A percentile compares a stretch with the other conserved stretches of the same genome.
These are phyloP conservation scores for Testicularia cyperi DNA, from an alignment of 1,284 basidiomycete genomes.

Conservation along the genomic window DNA sequence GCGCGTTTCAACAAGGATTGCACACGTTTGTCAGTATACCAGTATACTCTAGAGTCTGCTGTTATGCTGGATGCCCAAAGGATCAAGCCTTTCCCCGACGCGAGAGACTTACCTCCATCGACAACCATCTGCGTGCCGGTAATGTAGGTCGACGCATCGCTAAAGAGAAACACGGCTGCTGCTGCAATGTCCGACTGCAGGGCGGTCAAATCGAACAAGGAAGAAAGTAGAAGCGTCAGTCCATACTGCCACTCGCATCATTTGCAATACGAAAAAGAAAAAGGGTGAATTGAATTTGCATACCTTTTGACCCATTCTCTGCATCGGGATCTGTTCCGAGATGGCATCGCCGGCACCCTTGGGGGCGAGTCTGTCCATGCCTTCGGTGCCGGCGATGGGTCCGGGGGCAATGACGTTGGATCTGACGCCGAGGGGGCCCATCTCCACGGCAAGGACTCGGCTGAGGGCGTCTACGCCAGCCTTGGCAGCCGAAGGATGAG, in stretches of 20 bases:
- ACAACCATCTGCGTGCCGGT: constrained; percentile 65
- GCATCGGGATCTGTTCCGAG: constrained; percentile 44
- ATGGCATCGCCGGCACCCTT: constrained; percentile 60
- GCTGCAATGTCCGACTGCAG: constrained; percentile 76
- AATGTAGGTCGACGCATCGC: constrained; percentile 78
- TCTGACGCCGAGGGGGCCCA: constrained; percentile 87
- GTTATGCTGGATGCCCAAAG: too few species aligned
- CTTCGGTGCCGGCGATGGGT: constrained; percentile 81
- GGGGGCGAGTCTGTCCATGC: constrained; percentile 72
- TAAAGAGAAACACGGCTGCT: constrained; percentile 82
- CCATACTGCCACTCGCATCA: too few species aligned
- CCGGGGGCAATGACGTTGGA: constrained; percentile 89
- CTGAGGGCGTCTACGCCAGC: constrained; percentile 88
- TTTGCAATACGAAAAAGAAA: too few species aligned
- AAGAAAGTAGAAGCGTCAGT: neutral
- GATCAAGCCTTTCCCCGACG: too few species aligned
- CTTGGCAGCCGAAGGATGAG: constrained; percentile 91
- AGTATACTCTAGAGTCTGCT: too few species aligned
- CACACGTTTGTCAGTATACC: neutral
- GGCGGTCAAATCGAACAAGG: too few species aligned
- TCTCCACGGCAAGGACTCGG: constrained; percentile 82
- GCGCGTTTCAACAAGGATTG: neutral
- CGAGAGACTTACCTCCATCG: constrained; percentile 33
- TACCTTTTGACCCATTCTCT: constrained; percentile 51
- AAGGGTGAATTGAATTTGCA: too few species aligned